Evolutionary conservation across 305 asterid species (phyloP), one percentile per base, ranked within the genome.

Genomic region (Fraxinus velutina): DNA sequence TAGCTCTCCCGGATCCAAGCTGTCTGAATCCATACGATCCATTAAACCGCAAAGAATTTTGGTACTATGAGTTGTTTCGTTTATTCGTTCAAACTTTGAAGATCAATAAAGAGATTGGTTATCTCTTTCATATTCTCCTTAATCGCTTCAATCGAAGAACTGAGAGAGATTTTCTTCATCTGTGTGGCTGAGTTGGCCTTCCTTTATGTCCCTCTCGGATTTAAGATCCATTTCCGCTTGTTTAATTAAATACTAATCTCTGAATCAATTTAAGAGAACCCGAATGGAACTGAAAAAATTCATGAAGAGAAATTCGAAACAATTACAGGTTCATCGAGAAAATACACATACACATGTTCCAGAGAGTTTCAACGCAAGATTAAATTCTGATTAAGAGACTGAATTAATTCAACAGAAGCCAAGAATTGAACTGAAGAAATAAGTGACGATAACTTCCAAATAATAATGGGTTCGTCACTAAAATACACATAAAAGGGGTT

Each of bases 1-100:
- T 24, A 24, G 27, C 27, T 24, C 27, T 24, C 27, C 27, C 27
- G 27, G 27, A 24, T 24, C 27, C 27, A 24, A 24, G 27, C 27
- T 90, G 89, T 92, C 89, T 0, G 98, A 91, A 71, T 93, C 97
- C 97, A 93, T 93, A 21, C 93, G 60, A 81, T 92, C 99, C 66
- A 97, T 80, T 6, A 92, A 68, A 36, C 98, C 98, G 3, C 92
- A 93, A 24, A 91, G 96, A 83, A 93, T 85, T 79, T 93, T 95
- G 21, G 91, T 87, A 77, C 94, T 89, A 85, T 88, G 86, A 19
- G 97, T 85, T 55, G 91, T 90, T 92, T 91, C 0, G 93, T 83
- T 83, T 91, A 92, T 27, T 92, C 93, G 29, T 93, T 92, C 75
- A 93, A 76, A 10, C 9, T 77, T 44, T 88, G 93, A 72, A 95